Conservation (phyloP, 2,329 filamentous ascomycete species). For the Paraphaeosphaeria sporulosa region DNA sequence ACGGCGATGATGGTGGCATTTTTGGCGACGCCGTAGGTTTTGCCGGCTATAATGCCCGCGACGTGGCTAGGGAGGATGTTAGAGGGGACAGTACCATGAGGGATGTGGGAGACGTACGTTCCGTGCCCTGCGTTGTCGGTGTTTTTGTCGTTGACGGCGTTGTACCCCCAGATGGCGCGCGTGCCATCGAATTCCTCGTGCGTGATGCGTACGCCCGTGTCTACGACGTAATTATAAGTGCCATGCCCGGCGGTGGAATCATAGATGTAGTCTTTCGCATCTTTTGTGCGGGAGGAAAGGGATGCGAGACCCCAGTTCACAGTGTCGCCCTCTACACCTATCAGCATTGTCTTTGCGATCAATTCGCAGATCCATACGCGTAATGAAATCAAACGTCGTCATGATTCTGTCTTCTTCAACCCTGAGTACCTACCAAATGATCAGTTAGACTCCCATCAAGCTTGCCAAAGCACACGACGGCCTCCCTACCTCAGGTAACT, state of each 20-base stretch:
- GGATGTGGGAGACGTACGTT: constrained; percentile 25
- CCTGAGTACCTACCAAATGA: constrained; percentile 29
- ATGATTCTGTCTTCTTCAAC: constrained; percentile 40
- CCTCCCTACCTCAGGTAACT: constrained; percentile 32
- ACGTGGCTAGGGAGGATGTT: constrained; percentile 30
- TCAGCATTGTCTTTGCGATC: constrained; percentile 10
- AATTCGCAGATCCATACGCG: constrained; percentile 24
- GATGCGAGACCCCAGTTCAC: constrained; percentile 37
- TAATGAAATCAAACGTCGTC: constrained; percentile 29
- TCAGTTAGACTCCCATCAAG: constrained; percentile 2
- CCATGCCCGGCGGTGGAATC: constrained; percentile 34
- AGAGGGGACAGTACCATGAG: background rate
- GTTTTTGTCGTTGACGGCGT: constrained; percentile 30
- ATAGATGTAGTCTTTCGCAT: constrained; percentile 35
- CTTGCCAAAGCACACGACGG: background rate
- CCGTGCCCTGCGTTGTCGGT: constrained; percentile 41
- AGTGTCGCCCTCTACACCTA: constrained; percentile 22
- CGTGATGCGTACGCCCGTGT: constrained; percentile 66
- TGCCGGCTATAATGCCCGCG: constrained; percentile 39
- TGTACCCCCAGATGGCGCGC: constrained; percentile 40
- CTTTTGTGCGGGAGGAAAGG: constrained; percentile 35
- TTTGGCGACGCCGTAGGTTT: constrained; percentile 44
- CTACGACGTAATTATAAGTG: constrained; percentile 63
- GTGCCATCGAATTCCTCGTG: constrained; percentile 53
- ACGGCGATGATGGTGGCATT: constrained; percentile 45